Base-by-base conservation (phyloP, 2,329 filamentous ascomycete genomes). In the Cladosporium velox region DNA sequence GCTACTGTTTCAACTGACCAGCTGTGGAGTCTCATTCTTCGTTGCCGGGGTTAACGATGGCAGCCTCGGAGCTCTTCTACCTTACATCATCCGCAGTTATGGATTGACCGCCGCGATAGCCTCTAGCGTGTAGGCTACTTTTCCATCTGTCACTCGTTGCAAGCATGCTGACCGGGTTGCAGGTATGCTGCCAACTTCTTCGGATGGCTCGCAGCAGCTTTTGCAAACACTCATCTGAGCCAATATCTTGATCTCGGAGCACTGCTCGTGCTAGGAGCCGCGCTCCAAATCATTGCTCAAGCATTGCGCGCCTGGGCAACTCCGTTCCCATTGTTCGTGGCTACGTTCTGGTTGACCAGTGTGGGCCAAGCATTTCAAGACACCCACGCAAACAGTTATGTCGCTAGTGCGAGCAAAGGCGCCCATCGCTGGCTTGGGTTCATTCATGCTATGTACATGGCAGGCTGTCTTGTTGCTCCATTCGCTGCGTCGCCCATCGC, bases 1-100 rank as follows among this genome's bases (percentile, higher is more conserved):
- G 3, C 68, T 72, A 2, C 8, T 41, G 12, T 57, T 85, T 41
- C 88, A 86, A 72, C 75, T 89, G 2, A 64, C 84, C 44, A 85
- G 84, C 52, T 82, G 85, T 2, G 84, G 83, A 0, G 84, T 88
- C 68, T 87, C 86, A 0, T 90, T 90, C 77, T 88, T 90, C 71
- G 86, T 87, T 34, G 86, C 88, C 0, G 88, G 88, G 0, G 80
- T 86, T 58, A 90, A 89, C 65, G 88, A 90, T 72, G 88, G 88
- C 35, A 88, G 84, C 67, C 78, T 90, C 0, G 88, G 88, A 2
- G 82, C 88, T 1, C 69, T 90, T 15, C 83, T 90, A 1, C 88
- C 88, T 0, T 88, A 90, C 70, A 81, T 90, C 11, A 81, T 90
- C 4, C 79, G 82, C 5, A 82, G 83, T 3, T 88, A 89, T 70